phyloP scores from a whole-genome alignment of 2,329 filamentous ascomycete genomes.

The Knoxdaviesia capensis region DNA sequence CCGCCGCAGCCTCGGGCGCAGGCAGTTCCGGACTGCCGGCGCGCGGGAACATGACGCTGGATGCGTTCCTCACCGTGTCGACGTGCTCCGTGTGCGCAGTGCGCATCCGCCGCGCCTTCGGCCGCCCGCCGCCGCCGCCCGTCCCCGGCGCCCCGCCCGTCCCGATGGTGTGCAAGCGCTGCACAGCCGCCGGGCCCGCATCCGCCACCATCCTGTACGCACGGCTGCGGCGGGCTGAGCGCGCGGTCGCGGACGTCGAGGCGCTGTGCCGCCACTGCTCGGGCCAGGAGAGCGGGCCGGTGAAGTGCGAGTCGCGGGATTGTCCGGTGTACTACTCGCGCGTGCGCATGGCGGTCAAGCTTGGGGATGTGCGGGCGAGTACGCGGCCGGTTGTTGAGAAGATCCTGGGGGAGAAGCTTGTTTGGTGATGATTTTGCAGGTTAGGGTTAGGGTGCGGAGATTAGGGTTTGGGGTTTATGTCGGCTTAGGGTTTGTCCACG shows the following conservation, averaged over 20 bases:
- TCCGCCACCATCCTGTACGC: constrained; percentile 45
- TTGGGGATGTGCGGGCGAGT: background rate
- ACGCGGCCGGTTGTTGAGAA: too few relatives aligned
- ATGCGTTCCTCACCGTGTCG: constrained; percentile 73
- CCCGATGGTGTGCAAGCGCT: constrained; percentile 7
- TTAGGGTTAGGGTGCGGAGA: too few relatives aligned
- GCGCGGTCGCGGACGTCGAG: constrained; percentile 40
- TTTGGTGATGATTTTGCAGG: too few relatives aligned
- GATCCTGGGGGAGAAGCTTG: too few relatives aligned
- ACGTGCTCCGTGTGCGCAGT: constrained; percentile 56
- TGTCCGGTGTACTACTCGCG: constrained; percentile 82
- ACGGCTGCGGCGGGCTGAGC: constrained; percentile 42
- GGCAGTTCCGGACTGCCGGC: constrained; percentile 5
- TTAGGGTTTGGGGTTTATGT: too few relatives aligned
- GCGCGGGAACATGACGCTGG: constrained; percentile 41
- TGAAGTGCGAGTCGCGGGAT: constrained; percentile 73
- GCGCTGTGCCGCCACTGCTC: constrained; percentile 66
- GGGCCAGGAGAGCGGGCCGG: constrained; percentile 47
- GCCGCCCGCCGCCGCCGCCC: background rate
- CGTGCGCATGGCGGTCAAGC: constrained; percentile 34
- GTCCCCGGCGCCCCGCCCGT: background rate
- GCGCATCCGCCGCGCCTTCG: background rate
- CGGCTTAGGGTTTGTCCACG: too few relatives aligned
- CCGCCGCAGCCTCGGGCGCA: constrained; percentile 4
- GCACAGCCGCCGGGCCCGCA: constrained; percentile 24